Conservation (phyloP, 345 rosid species). For the Populus tremula region DNA sequence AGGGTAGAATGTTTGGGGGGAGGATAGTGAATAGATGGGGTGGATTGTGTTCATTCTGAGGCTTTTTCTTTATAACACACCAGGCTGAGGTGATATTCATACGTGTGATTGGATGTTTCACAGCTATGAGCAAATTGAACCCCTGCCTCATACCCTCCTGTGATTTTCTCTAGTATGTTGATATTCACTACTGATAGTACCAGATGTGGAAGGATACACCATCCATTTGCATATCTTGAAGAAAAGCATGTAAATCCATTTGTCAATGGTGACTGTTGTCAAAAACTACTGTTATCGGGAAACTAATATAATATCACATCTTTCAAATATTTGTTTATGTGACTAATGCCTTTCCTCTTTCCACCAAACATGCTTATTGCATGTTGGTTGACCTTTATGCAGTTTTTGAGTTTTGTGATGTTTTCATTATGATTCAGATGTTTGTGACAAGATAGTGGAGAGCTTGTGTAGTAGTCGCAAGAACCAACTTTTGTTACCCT, state of each 20-base stretch:
- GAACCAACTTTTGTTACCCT: conserved; percentile 54
- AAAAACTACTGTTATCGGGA: not conserved
- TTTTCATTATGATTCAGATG: conserved; percentile 46
- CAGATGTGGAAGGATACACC: not conserved
- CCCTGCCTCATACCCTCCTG: not conserved
- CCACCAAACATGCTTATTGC: not conserved
- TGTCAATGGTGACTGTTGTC: not conserved
- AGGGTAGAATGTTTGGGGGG: not conserved
- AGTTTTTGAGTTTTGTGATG: not conserved
- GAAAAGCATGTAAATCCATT: not conserved
- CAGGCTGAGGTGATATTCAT: not conserved
- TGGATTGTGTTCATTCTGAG: not conserved
- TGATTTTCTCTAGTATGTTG: not conserved
- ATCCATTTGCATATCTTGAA: not conserved
- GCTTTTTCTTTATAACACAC: not conserved
- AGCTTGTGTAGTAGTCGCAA: conserved; percentile 76
- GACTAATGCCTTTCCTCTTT: conserved; percentile 1
- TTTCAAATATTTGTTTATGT: not conserved
- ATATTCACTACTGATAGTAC: not conserved
- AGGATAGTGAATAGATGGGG: not conserved
- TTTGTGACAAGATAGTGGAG: conserved; percentile 79
- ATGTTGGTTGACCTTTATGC: not conserved
- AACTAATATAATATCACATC: not conserved
- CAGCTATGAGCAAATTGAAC: not conserved
- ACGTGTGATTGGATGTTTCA: not conserved